phyloP scores from a whole-genome alignment of 371 early-diverging fungal species.

The Chytridiales sp. region DNA sequence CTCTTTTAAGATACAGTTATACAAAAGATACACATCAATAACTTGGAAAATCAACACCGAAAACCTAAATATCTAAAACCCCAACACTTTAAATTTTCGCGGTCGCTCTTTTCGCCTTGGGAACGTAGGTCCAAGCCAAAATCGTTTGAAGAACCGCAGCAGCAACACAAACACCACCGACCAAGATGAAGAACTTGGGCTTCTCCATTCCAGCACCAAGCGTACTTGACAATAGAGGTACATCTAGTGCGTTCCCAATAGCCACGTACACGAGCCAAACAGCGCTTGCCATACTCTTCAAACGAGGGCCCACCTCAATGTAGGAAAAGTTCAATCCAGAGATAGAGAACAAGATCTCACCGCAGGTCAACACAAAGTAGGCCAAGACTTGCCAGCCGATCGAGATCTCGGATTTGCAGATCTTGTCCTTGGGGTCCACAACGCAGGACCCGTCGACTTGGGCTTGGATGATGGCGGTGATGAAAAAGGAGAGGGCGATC shows the following conservation, averaged over 20 bases:
- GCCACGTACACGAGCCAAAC: slow-evolving; percentile 51
- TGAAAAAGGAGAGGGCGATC: slow-evolving; percentile 40
- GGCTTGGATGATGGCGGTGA: slow-evolving; percentile 42
- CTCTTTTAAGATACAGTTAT: too few species aligned
- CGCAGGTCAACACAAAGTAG: slow-evolving; percentile 62
- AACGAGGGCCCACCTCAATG: slow-evolving; percentile 50
- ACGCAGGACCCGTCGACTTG: slow-evolving; percentile 36
- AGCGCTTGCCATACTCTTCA: slow-evolving; percentile 47
- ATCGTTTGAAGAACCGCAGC: slow-evolving; percentile 24
- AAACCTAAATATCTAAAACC: background rate
- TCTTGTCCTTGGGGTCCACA: slow-evolving; percentile 20
- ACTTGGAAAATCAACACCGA: too few species aligned
- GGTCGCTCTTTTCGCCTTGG: slow-evolving; percentile 27
- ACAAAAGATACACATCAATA: too few species aligned
- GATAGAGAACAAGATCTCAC: slow-evolving; percentile 63
- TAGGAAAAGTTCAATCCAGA: slow-evolving; percentile 70
- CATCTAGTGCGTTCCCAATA: slow-evolving; percentile 35
- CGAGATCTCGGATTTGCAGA: slow-evolving; percentile 21
- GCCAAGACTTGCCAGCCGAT: slow-evolving; percentile 58
- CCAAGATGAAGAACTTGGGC: slow-evolving; percentile 23
- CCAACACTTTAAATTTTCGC: slow-evolving; percentile 11
- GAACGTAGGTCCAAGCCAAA: slow-evolving; percentile 23
- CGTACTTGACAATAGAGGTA: slow-evolving; percentile 13
- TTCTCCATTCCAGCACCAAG: slow-evolving; percentile 6
- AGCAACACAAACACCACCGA: slow-evolving; percentile 27